Evolutionary conservation across 257 asterid genomes (phyloP), one percentile per base, ranked within the genome.

Genomic region (Penstemon davidsonii): DNA sequence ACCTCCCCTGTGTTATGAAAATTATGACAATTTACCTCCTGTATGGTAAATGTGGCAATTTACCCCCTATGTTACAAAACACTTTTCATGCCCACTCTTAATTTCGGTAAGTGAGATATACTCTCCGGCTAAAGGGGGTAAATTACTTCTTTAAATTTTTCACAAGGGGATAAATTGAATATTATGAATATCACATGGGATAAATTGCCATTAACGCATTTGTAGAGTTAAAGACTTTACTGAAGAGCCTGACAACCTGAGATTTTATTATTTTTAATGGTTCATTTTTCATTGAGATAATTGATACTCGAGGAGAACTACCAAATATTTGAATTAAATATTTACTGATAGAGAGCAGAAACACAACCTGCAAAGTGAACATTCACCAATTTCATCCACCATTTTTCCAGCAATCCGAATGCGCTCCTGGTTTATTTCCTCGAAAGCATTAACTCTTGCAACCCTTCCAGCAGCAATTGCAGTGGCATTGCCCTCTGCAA

Each of bases 381-480:
- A 94, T 64, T 93, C 95, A 62, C 93, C 87, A 39, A 77, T 78
- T 9, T 79, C 91, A 64, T 84, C 68, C 43, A 83, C 85, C 42
- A 78, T n/a, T 63, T 82, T 73, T 64, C 81, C 97, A 65, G 87
- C 65, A 61, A 87, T 82, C 5, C 93, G 94, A 60, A 88, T 80
- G 72, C 96, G 86, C 4, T 96, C 89, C 69, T 72, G 82, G 10
- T 80, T 86, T 66, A 93, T 85, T 63, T 90, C 96, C 54, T 85
- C 94, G 3, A 90, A 66, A 55, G 95, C 86, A 79, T 93, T 88
- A 74, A 72, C 73, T 38, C 99, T 97, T 42, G 90, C 86, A 50
- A 85, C 85, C 73, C 96, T 75, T 65, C 98, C 97, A 77, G 96
- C 99, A 62, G 97, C 97, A 38, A 82, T 67, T 52, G 97, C 97